Conservation (phyloP, 1,139 yeast genomes). For the Saccharomyces hybrid region DNA sequence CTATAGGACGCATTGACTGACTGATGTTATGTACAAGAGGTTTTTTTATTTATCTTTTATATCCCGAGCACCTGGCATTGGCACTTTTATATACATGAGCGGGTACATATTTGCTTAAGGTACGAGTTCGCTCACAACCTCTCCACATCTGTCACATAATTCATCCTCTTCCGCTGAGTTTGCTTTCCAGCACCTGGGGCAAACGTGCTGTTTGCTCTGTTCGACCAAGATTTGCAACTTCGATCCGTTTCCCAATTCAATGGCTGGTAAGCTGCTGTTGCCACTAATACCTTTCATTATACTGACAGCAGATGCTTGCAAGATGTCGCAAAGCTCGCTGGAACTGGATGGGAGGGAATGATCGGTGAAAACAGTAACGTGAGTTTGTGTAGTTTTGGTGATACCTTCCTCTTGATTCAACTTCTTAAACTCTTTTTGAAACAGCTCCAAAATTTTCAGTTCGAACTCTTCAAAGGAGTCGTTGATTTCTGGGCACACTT, state of each 20-base stretch:
- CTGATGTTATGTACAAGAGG: neutral
- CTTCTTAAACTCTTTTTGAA: conserved; percentile 11
- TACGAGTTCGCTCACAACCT: conserved; percentile 25
- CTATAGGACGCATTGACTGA: neutral
- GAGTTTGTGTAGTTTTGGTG: conserved; percentile 60
- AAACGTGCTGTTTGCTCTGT: conserved; percentile 37
- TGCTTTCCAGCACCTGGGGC: conserved; percentile 93
- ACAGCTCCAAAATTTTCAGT: conserved; percentile 27
- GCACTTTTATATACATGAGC: neutral
- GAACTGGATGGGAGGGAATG: conserved; percentile 19
- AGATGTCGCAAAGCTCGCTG: conserved; percentile 43
- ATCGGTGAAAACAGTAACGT: conserved; percentile 35
- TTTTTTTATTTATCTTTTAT: neutral
- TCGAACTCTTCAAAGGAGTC: conserved; percentile 34
- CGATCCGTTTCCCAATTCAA: conserved; percentile 7
- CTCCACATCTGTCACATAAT: conserved; percentile 64
- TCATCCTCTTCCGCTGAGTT: conserved; percentile 43
- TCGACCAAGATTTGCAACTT: conserved; percentile 10
- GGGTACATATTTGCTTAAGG: neutral
- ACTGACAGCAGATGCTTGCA: conserved; percentile 55
- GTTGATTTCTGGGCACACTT: neutral
- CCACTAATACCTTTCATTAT: neutral
- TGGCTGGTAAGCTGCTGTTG: neutral
- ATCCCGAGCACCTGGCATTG: neutral
- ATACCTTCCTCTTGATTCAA: conserved; percentile 32